Evolutionary conservation across 345 rosid genomes (phyloP).

Genomic region (Eucalyptus camaldulensis): DNA sequence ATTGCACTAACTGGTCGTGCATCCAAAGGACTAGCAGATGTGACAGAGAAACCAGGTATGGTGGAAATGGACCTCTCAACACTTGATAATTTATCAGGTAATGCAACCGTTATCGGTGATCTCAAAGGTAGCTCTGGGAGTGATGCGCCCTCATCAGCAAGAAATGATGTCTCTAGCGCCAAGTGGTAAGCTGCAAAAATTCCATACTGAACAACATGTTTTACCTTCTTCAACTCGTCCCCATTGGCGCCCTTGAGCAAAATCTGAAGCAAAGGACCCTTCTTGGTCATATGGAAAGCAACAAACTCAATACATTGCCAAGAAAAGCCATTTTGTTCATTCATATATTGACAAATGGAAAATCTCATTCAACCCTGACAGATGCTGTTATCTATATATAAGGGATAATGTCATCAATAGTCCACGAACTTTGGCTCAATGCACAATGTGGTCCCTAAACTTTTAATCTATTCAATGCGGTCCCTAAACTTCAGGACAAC

Average conservation of each 20-base stretch:
- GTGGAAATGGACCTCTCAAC: constrained; percentile 81
- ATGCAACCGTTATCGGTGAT: constrained; percentile 76
- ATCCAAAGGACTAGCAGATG: constrained; percentile 19
- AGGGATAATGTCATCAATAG: not conserved
- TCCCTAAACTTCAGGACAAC: not conserved
- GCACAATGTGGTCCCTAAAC: not conserved
- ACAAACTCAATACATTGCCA: not conserved
- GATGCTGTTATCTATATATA: not conserved
- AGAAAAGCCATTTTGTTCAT: not conserved
- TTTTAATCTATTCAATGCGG: not conserved
- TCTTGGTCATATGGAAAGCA: not conserved
- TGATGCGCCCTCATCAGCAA: constrained; percentile 98
- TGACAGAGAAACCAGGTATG: constrained; percentile 62
- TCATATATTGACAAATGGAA: not conserved
- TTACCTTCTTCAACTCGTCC: constrained; percentile 87
- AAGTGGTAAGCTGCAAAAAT: constrained; percentile 98
- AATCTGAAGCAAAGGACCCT: constrained; percentile 22
- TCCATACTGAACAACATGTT: constrained; percentile 95
- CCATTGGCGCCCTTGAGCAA: constrained; percentile 87
- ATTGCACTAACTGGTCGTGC: constrained; percentile 22
- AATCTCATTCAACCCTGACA: not conserved
- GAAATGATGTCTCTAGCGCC: constrained; percentile 94
- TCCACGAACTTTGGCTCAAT: not conserved
- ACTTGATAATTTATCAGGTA: constrained; percentile 69
- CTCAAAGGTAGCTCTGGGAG: constrained; percentile 80